phyloP scores from a whole-genome alignment of 2,329 filamentous ascomycete species.

The Alternaria infectoria region DNA sequence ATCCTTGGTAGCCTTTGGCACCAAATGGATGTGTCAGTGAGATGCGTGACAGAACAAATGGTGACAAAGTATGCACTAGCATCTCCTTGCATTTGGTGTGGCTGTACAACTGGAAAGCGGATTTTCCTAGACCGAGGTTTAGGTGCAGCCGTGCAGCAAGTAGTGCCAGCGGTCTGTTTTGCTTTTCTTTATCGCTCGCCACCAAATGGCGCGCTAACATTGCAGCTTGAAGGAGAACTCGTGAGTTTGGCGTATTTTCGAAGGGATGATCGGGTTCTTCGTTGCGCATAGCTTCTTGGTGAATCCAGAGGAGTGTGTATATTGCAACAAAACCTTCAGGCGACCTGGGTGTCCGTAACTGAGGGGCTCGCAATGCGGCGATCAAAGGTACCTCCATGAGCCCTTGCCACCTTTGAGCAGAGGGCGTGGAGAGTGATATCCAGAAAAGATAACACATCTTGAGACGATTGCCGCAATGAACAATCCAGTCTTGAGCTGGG shows the following conservation, averaged over 20 bases:
- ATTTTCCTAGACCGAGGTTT: constrained; percentile 37
- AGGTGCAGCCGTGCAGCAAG: constrained; percentile 43
- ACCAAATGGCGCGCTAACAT: constrained; percentile 35
- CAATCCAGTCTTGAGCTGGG: neutral
- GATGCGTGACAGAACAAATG: constrained; percentile 39
- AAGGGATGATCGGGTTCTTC: constrained; percentile 1
- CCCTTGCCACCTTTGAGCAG: neutral
- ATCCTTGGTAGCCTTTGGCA: constrained; percentile 29
- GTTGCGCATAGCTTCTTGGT: constrained; percentile 11
- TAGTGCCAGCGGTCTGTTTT: constrained; percentile 36
- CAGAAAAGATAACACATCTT: constrained; percentile 37
- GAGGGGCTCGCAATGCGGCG: neutral
- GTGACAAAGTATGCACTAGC: constrained; percentile 41
- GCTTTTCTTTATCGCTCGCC: constrained; percentile 29
- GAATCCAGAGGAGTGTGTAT: constrained; percentile 31
- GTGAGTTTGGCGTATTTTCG: constrained; percentile 14
- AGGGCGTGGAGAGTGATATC: constrained; percentile 18
- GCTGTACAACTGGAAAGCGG: constrained; percentile 37
- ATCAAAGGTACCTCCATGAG: neutral
- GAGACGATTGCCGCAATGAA: constrained; percentile 19
- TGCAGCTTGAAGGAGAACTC: constrained; percentile 36
- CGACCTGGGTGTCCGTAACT: constrained; percentile 12
- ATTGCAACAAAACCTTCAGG: constrained; percentile 29
- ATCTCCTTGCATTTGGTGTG: constrained; percentile 43
- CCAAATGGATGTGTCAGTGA: constrained; percentile 44